These are phyloP conservation scores for Striga hermonthica DNA, from an alignment of 305 asterid genomes.

Conservation along the genomic window DNA sequence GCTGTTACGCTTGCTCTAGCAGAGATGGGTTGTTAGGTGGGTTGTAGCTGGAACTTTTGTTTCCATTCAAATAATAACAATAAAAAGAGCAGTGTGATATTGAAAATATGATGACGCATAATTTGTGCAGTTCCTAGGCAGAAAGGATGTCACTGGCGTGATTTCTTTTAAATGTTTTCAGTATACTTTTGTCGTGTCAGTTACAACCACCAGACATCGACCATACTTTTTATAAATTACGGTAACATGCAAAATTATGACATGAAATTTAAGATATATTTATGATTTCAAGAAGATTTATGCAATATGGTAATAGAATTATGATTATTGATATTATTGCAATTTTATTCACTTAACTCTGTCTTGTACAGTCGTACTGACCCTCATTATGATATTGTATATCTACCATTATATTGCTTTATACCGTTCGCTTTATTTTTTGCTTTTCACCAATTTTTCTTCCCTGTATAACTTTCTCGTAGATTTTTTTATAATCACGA, in stretches of 20 bases:
- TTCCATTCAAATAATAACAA: background rate
- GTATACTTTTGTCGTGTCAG: slow-evolving; percentile 17
- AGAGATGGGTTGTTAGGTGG: slow-evolving; percentile 7
- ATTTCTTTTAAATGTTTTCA: slow-evolving; percentile 10
- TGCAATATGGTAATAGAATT: slow-evolving; percentile 14
- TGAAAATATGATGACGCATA: slow-evolving; percentile 19
- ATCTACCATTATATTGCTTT: slow-evolving; percentile 1
- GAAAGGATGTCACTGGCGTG: background rate
- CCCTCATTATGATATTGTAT: slow-evolving; percentile 5
- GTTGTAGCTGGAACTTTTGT: slow-evolving; percentile 5
- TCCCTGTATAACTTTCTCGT: slow-evolving; percentile 23
- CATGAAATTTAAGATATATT: slow-evolving; percentile 16
- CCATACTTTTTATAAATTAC: slow-evolving; percentile 20
- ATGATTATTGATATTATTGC: slow-evolving; percentile 15
- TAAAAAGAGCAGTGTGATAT: slow-evolving; percentile 12
- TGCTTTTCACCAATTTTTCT: slow-evolving; percentile 17
- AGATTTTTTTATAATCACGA: slow-evolving; percentile 19
- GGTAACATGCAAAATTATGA: slow-evolving; percentile 13
- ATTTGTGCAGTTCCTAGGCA: slow-evolving; percentile 3
- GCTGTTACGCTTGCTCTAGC: slow-evolving; percentile 10
- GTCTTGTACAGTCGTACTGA: background rate
- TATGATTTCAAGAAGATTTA: slow-evolving; percentile 13
- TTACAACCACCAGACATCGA: background rate
- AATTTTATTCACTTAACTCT: slow-evolving; percentile 2
- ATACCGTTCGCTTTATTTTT: background rate